Evolutionary conservation across 2,329 filamentous ascomycete species (phyloP), one percentile per base, ranked within the genome.

Genomic region (Diaporthe citrichinensis): DNA sequence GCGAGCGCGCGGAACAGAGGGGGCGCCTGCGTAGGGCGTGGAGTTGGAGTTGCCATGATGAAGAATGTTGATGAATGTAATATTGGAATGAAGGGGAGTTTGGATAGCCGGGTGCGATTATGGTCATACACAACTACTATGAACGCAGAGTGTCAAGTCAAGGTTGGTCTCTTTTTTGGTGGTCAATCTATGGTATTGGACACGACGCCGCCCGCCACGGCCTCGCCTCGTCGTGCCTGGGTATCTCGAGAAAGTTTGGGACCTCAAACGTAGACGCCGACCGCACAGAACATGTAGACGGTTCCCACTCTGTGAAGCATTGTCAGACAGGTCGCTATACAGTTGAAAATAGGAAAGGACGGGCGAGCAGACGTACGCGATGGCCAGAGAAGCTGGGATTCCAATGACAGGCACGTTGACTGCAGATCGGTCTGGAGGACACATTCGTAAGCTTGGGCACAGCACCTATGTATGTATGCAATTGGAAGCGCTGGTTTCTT

Each of bases 201-300:
- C 78, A 77, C 78, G 78, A 68, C 51, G 73, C 76, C 74, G 73
- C 72, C 71, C 73, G 71, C 73, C 57, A 74, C 75, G 59, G 69
- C 65, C 65, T 69, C 34, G 46, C 73, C 61, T 76, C 72, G 71
- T 74, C 55, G 72, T 75, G 72, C 62, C 75, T 75, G 81, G 76
- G 72, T 77, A 76, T 77, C 68, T 77, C 67, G 59, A 20, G 34
- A 53, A 65, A 49, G 36, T 23, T 36, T 84, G 74, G 49, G 88
- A 86, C 91, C 84, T 88, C 91, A 99, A 85, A 99, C 95, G 92
- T 99, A 98, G 83, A 99, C 97, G 84, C 97, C 97, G 84, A 97
- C 97, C 76, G 96, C 97, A 86, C 97, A 99, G 87, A 99, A 98
- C 94, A 98, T 98, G 87, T 97, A 98, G 61, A 99, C 95, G 69